Evolutionary conservation across 176 grass and related monocot species (phyloP).

Genomic region (Lolium rigidum): DNA sequence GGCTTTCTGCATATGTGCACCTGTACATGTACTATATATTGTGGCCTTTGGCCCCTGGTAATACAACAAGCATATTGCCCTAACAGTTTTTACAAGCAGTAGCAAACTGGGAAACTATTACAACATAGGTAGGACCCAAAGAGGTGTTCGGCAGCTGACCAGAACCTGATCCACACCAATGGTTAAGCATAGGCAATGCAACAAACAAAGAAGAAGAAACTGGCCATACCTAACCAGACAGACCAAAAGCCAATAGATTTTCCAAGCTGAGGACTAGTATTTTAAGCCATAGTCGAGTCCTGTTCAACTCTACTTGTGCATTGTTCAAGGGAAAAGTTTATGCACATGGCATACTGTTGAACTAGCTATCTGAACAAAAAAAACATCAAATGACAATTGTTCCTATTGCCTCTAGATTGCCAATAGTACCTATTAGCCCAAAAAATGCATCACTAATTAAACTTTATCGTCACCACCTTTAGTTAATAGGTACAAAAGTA

Average conservation of each 20-base stretch:
- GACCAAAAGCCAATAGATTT: not conserved
- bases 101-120: not conserved
- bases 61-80: too few relatives aligned
- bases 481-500: not conserved
- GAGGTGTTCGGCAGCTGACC: not conserved
- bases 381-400: not conserved
- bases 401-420: not conserved
- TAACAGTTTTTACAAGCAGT: not conserved
- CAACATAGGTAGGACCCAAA: not conserved
- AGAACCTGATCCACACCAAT: not conserved
- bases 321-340: not conserved
- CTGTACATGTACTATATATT: too few relatives aligned
- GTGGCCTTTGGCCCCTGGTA: too few relatives aligned
- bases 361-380: not conserved
- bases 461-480: not conserved
- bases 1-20: too few relatives aligned
- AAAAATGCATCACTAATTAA: not conserved
- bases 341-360: not conserved
- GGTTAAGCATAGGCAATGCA: not conserved
- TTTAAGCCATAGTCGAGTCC: not conserved
- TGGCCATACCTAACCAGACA: not conserved
- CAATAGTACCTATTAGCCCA: not conserved
- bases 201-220: not conserved
- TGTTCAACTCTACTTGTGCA: not conserved
- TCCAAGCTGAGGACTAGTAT: not conserved